Base-by-base conservation (phyloP, 305 asterid genomes). In the Fraxinus xanthoxyloides region DNA sequence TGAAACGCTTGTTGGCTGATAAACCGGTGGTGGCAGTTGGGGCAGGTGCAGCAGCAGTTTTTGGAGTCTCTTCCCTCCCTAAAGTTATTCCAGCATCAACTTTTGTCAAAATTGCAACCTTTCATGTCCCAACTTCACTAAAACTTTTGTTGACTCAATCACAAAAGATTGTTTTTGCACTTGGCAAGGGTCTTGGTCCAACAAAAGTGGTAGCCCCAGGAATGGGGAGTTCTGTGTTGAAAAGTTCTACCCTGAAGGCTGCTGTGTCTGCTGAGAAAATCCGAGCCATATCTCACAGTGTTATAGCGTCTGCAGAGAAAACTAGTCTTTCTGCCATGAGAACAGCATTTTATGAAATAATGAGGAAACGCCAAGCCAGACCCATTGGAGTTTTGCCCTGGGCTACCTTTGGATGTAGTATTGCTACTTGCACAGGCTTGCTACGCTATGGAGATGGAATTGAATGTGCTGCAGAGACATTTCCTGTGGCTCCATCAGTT, bases 21-120 rank as follows among this genome's bases (percentile, higher is more conserved):
- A 96, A 93, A 81, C 98, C 97, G 1, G 86, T 93, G 86, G 93
- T 95, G 23, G 98, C 99, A 3, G 92, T 94, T 70, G 98, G 98
- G 77, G 98, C 99, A 1, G 98, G 99, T 63, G 98, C 98, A 73
- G 91, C 99, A 1, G 98, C 98, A 24, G 91, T 91, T 69, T 31
- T 93, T 21, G 99, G 99, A 79, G 97, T 84, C 34, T 93, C 99
- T 4, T 92, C 98, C 72, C 88, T 95, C 79, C 88, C 97, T 40
- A 95, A 95, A 89, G 91, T 87, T 24, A 59, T 95, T 77, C 99
- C 98, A 0, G 93, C 88, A n/a, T 94, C 98, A 34, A 89, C 93
- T 75, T 86, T 88, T 51, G 79, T 91, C 75, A 94, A 95, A 83
- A 73, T 94, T 36, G 92, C 92, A 13, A 90, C 99, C 32, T 86